Conservation (phyloP, 2,329 filamentous ascomycete genomes). For the Graphilbum sp. region DNA sequence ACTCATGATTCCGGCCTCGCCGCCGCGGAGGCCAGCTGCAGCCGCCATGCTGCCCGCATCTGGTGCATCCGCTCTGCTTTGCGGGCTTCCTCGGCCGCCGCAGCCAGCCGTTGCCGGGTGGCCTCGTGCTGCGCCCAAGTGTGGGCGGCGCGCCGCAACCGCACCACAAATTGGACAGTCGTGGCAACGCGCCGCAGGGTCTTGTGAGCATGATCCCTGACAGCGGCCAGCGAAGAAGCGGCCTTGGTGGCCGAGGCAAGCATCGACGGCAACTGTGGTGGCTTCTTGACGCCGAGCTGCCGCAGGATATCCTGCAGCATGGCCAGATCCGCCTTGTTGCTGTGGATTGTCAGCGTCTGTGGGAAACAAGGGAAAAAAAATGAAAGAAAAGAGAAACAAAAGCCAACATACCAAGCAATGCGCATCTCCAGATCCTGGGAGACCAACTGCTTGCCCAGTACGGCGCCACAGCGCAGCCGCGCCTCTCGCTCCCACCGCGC, state of each 20-base stretch:
- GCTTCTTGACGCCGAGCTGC: conserved; percentile 21
- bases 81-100: conserved; percentile 29
- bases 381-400: conserved; percentile 1
- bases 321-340: conserved; percentile 80
- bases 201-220: conserved; percentile 18
- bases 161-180: conserved; percentile 35
- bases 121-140: conserved; percentile 35
- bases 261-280: neutral
- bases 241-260: neutral
- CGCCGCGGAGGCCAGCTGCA: conserved; percentile 6
- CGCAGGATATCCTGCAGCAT: conserved; percentile 75
- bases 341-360: conserved; percentile 20
- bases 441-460: conserved; percentile 77
- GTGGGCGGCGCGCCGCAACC: conserved; percentile 29
- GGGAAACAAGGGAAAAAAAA: too few species aligned
- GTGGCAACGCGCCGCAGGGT: conserved; percentile 13
- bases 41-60: conserved; percentile 21
- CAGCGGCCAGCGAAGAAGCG: neutral
- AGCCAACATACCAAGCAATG: conserved; percentile 64
- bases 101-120: conserved; percentile 29
- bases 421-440: conserved; percentile 65
- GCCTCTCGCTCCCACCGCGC: conserved; percentile 68
- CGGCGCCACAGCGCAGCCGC: conserved; percentile 61
- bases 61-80: conserved; percentile 25
- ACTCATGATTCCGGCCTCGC: neutral